Base-by-base conservation (phyloP, 2,329 filamentous ascomycete species). In the Aspergillus texensis region DNA sequence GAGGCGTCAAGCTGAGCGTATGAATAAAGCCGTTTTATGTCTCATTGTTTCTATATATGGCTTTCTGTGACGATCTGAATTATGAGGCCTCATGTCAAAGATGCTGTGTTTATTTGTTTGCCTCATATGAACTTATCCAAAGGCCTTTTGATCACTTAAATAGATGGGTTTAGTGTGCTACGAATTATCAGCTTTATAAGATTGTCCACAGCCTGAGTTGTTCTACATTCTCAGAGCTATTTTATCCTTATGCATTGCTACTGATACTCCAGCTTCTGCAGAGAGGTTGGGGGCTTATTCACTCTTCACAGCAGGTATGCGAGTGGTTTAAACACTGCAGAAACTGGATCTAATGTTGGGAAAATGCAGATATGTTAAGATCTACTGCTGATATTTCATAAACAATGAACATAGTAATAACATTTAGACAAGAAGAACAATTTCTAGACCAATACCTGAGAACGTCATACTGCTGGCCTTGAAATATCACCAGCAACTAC, bases 371-470 rank as follows among this genome's bases (percentile, higher is more conserved):
- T 16, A 6, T 16, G 34, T 14, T 36, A 6, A 36, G 14, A 36
- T 21, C 50, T 53, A 61, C 30, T 58, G 43, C 24, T 26, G 9
- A 30, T 52, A 41, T 46, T 34, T 11, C 28, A 3, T 54, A 12
- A 50, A 32, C 24, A 65, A 58, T 39, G 57, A 65, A 62, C 60
- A 64, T 67, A 61, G 63, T 61, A 48, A 60, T 64, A 62, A 65
- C 57, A 68, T 67, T 63, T 53, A 69, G 61, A 64, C 62, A 61
- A 65, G 60, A 62, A 63, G 36, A 58, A 61, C 41, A 59, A 60
- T 41, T 45, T 43, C 55, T 55, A 58, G 52, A 53, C 57, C 24
- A 36, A 53, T 39, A 50, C 57, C n/a, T 39, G 19, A 39, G n/a
- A 34, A 36, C 32, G 16, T 55, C 52, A 26, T 46, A 53, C 32